Evolutionary conservation across 2,329 filamentous ascomycete species (phyloP), one percentile per base, ranked within the genome.

Genomic region (Talaromyces rugulosus): DNA sequence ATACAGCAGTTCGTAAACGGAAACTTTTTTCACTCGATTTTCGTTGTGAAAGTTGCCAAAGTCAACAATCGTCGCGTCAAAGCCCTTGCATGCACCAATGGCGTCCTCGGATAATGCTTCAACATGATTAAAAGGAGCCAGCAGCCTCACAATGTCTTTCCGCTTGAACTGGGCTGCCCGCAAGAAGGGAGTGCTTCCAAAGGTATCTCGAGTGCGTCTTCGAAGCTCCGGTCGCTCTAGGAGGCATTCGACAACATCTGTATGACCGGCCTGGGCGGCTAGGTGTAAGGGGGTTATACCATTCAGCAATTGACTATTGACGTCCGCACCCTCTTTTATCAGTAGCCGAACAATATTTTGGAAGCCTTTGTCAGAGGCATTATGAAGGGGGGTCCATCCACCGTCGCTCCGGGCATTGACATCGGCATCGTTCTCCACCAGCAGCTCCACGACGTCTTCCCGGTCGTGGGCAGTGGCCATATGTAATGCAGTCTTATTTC

Each of bases 1-100:
- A 65, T 84, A 84, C 8, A 85, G 70, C 44, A 84, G 66, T n/a
- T 84, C 80, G 51, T 77, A 82, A 1, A 84, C 81, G 0, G 81
- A 80, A 47, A 75, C 74, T 63, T 80, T 81, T 64, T 76, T 76
- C 3, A 83, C 81, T 40, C 79, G 74, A 64, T 76, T 76, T 58
- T 75, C 73, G 52, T 76, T 76, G 59, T 73, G 74, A 44, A 75
- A 76, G 47, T 76, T 82, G 66, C 70, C 81, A 67, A 84, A 84
- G 64, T 84, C 82, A 16, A 84, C 81, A 36, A 84, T 73, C 0
- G 82, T 83, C 4, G 82, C 82, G 55, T 81, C 77, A 64, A 83
- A 84, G 2, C 74, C 76, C 58, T 78, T 71, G 65, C 80, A 82
- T 2, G 82, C 82, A 8, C 71, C 71, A 42, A 72, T 73, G 1